Evolutionary conservation across 495 filamentous ascomycete species (phyloP), one percentile per base, ranked within the genome.

Genomic region (Podospora comata): DNA sequence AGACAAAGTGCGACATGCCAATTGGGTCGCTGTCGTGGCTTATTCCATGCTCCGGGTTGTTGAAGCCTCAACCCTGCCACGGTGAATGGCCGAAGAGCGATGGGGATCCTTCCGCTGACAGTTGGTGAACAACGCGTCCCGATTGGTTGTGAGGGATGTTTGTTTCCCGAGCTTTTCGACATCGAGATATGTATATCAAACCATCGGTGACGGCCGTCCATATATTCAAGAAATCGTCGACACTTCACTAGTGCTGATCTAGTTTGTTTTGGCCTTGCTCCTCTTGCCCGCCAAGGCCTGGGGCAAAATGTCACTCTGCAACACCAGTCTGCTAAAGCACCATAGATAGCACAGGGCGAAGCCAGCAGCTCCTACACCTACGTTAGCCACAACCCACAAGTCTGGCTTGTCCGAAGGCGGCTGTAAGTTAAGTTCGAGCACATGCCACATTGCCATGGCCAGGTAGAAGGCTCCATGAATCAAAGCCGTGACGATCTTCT

Each of bases 351-450:
- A 94, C 26, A 96, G 78, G 0, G 87, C 87, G 74, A 97, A 99
- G 2, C 92, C 94, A 11, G 85, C 90, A 30, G 90, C 90, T 6
- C 94, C 95, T 9, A 98, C 80, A 26, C 92, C 84, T 3, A 93
- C 94, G 72, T 98, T 98, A 13, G 88, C 79, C 1, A 99, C 96
- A 7, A 94, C 89, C 93, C 93, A 98, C 11, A 99, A 77, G 81
- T 99, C 95, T 15, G 95, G 95, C 75, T 94, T 97, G 34, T 82
- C 82, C 2, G 82, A 71, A 5, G 93, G 93, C 2, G 91, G 87
- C 23, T 78, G 68, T 1, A 94, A 74, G 69, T 86, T 86, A 6
- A 82, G 80, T 73, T 97, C 95, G 3, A 88, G 72, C 18, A 92
- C 74, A 80, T 99, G 96, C 90, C 94, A 94, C 27, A 75, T 81